Evolutionary conservation across 2,329 filamentous ascomycete species (phyloP), one percentile per base, ranked within the genome.

Genomic region (Phyllosticta paracitricarpa): DNA sequence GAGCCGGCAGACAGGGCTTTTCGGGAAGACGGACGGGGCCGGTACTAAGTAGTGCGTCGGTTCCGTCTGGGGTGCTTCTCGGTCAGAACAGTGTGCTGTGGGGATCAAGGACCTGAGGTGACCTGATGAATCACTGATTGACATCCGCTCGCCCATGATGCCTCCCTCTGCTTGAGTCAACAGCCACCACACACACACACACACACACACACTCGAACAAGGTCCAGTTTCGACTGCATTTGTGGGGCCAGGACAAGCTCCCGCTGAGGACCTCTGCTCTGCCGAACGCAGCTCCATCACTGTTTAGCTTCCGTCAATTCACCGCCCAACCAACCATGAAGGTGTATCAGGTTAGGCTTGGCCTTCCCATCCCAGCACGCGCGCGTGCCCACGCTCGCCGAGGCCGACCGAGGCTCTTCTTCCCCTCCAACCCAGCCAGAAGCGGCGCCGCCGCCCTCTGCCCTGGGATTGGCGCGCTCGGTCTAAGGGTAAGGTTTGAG

Each of bases 401-500:
- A 48, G 40, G 40, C 40, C 40, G 40, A 48, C 40, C 40, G 40
- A 48, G 40, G 40, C 40, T 48, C 40, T 48, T n/a, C 14, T 48
- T n/a, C 14, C 40, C 40, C 40, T 48, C 40, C 14, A 48, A n/a
- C 40, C 25, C 52, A 26, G 22, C 33, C 33, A 30, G 28, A 54
- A n/a, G 52, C 52, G n/a, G 30, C 28, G 53, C 26, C 22, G 51
- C 51, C 57, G 33, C 26, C 12, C 35, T n/a, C 56, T 22, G 30
- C 57, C 19, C 54, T 57, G 58, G 52, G 54, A 61, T 57, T 61
- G 59, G 59, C 53, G 22, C 22, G 59, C 54, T 61, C 59, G 59
- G 59, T 57, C 59, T 54, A 54, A 61, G 14, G 59, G 59, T 61
- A 56, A 28, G 52, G 52, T 28, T 26, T 28, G 52, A 25, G 10